A percentile compares a stretch with the other conserved stretches of the same genome.
Conservation (phyloP, 1,284 basidiomycete species). For the Heterobasidion irregulare region DNA sequence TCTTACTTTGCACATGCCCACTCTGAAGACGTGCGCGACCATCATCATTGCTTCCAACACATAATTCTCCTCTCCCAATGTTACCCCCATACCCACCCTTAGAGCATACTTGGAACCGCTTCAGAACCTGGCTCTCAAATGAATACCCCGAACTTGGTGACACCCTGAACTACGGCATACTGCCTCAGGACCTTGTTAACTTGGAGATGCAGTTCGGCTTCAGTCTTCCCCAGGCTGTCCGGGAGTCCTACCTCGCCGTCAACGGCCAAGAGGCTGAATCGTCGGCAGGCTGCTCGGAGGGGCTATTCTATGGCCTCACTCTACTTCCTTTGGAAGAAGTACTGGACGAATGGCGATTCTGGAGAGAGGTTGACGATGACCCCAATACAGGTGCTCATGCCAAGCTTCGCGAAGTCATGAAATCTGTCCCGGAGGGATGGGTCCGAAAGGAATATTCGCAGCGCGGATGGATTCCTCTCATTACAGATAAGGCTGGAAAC, state of each 20-base stretch:
- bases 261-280: slow-evolving; percentile 89
- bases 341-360: slow-evolving; percentile 88
- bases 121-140: slow-evolving; percentile 66
- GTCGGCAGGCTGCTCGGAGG: slow-evolving; percentile 76
- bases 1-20: not conserved
- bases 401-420: slow-evolving; percentile 71
- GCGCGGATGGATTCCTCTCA: slow-evolving; percentile 92
- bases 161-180: slow-evolving; percentile 82
- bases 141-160: slow-evolving; percentile 89
- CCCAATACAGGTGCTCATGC: slow-evolving; percentile 72
- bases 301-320: slow-evolving; percentile 82
- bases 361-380: slow-evolving; percentile 86
- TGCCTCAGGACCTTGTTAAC: slow-evolving; percentile 64
- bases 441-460: slow-evolving; percentile 87
- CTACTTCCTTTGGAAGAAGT: slow-evolving; percentile 85
- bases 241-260: slow-evolving; percentile 76
- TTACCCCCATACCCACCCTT: slow-evolving; percentile 65
- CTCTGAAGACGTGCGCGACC: slow-evolving; percentile 34
- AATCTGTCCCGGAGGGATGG: slow-evolving; percentile 88
- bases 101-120: slow-evolving; percentile 69
- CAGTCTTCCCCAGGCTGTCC: slow-evolving; percentile 67
- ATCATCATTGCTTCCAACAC: slow-evolving; percentile 58
- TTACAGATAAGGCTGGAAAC: slow-evolving; percentile 91
- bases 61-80: slow-evolving; percentile 31
- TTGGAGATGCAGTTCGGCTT: slow-evolving; percentile 81